Conservation (phyloP, 2,329 filamentous ascomycete genomes). For the Sporothrix brunneoviolacea region DNA sequence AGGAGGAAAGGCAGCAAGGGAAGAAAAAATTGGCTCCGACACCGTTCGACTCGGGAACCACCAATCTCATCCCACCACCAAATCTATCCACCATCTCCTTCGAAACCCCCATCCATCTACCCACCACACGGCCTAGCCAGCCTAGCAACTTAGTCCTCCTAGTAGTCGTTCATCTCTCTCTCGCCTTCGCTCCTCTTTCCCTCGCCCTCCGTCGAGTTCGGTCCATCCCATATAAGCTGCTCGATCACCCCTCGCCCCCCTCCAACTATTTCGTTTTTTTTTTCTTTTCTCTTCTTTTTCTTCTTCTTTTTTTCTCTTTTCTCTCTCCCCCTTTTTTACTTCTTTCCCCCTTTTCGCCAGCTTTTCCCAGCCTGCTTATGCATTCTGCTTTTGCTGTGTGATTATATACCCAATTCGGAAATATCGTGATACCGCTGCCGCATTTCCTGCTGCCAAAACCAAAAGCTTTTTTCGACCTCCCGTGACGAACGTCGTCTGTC, state of each 20-base stretch:
- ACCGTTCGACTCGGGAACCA: slow-evolving; percentile 15
- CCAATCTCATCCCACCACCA: slow-evolving; percentile 13
- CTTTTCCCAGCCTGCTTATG: slow-evolving; percentile 17
- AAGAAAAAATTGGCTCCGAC: slow-evolving; percentile 16
- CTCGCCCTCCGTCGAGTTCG: background rate
- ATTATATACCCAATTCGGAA: slow-evolving; percentile 21
- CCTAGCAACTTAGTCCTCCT: slow-evolving; percentile 2
- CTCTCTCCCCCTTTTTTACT: slow-evolving; percentile 20
- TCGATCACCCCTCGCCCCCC: slow-evolving; percentile 16
- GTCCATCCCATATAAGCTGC: slow-evolving; percentile 17
- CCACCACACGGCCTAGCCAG: background rate
- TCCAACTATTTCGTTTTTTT: slow-evolving; percentile 16
- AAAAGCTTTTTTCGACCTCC: slow-evolving; percentile 5
- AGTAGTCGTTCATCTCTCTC: background rate
- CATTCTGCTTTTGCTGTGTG: slow-evolving; percentile 19
- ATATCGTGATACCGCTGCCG: slow-evolving; percentile 15
- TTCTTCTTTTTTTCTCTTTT: slow-evolving; percentile 14
- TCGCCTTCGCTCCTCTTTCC: background rate
- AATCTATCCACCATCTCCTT: background rate
- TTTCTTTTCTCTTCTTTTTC: background rate
- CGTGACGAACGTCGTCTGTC: background rate
- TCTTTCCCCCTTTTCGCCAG: slow-evolving; percentile 17
- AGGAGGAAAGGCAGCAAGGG: background rate
- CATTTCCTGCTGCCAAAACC: slow-evolving; percentile 3
- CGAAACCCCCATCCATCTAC: slow-evolving; percentile 7